Evolutionary conservation across 78 protist genomes (phyloP).

Genomic region (Dictyostelium brefeldianum): DNA sequence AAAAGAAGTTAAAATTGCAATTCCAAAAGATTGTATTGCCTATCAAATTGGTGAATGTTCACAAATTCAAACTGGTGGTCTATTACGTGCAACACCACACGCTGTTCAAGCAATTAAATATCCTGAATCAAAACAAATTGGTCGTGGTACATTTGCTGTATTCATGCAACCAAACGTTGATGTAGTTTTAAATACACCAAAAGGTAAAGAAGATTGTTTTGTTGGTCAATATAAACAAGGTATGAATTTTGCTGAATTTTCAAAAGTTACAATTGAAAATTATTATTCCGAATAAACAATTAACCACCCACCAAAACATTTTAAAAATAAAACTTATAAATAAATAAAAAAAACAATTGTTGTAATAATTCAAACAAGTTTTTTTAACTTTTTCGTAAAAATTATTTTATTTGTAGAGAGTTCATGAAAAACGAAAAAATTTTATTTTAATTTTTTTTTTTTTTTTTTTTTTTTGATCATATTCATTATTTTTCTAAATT

Average conservation of each 20-base stretch:
- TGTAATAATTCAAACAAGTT: neutral
- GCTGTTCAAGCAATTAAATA: constrained; percentile 83
- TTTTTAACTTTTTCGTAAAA: too few species aligned
- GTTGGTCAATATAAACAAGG: constrained; percentile 79
- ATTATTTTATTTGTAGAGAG: neutral
- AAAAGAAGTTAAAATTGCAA: constrained; percentile 66
- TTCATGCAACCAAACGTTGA: constrained; percentile 86
- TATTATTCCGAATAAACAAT: constrained; percentile 61
- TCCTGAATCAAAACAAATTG: constrained; percentile 63
- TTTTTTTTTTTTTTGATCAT: constrained; percentile 6
- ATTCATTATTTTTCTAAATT: neutral
- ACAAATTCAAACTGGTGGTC: constrained; percentile 86
- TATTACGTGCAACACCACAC: constrained; percentile 76
- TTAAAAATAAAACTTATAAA: neutral
- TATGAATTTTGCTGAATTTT: constrained; percentile 77
- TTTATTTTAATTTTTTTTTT: neutral
- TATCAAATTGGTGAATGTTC: constrained; percentile 87
- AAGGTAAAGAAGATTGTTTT: constrained; percentile 37
- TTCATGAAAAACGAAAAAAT: neutral
- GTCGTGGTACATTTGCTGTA: constrained; percentile 83
- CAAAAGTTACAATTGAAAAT: constrained; percentile 73
- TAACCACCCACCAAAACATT: neutral
- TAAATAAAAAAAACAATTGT: neutral
- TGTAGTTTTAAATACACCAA: constrained; percentile 68
- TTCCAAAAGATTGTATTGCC: constrained; percentile 74